Evolutionary conservation across 108 stramenopile species (phyloP).

Genomic region (Chaetoceros muelleri): DNA sequence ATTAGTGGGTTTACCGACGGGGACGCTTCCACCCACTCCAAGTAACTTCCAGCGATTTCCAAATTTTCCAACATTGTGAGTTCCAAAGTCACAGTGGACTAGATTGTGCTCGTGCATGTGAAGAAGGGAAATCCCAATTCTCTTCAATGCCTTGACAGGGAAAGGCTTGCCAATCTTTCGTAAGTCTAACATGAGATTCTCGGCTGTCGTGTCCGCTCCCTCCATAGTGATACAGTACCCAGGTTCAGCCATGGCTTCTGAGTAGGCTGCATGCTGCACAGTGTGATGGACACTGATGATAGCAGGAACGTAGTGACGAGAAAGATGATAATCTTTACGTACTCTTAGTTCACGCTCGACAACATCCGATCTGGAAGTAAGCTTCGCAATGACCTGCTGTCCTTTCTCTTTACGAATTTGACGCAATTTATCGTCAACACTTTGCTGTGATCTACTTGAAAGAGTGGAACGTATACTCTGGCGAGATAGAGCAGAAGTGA

Average conservation of each 20-base stretch:
- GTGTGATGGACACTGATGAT: conserved; percentile 89
- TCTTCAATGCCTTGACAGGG: conserved; percentile 71
- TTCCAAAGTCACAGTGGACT: conserved; percentile 83
- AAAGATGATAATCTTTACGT: conserved; percentile 77
- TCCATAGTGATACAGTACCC: conserved; percentile 89
- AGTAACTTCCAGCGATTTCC: conserved; percentile 76
- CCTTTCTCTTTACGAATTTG: conserved; percentile 76
- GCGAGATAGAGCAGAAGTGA: conserved; percentile 58
- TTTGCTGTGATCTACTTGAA: conserved; percentile 55
- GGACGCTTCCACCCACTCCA: conserved; percentile 75
- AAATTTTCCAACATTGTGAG: conserved; percentile 85
- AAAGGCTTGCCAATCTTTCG: conserved; percentile 62
- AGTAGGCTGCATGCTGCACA: conserved; percentile 84
- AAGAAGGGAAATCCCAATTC: conserved; percentile 72
- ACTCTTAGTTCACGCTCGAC: conserved; percentile 79
- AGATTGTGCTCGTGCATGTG: conserved; percentile 85
- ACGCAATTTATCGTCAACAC: conserved; percentile 64
- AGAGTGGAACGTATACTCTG: conserved; percentile 54
- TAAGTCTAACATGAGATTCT: conserved; percentile 82
- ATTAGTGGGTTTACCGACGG: conserved; percentile 53
- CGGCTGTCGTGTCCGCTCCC: conserved; percentile 83
- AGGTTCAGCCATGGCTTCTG: conserved; percentile 82
- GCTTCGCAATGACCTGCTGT: conserved; percentile 80
- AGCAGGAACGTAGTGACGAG: conserved; percentile 82
- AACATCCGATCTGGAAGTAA: conserved; percentile 75